Base-by-base conservation (phyloP, 352 stramenopile species). In the Aphanomyces stellatus region DNA sequence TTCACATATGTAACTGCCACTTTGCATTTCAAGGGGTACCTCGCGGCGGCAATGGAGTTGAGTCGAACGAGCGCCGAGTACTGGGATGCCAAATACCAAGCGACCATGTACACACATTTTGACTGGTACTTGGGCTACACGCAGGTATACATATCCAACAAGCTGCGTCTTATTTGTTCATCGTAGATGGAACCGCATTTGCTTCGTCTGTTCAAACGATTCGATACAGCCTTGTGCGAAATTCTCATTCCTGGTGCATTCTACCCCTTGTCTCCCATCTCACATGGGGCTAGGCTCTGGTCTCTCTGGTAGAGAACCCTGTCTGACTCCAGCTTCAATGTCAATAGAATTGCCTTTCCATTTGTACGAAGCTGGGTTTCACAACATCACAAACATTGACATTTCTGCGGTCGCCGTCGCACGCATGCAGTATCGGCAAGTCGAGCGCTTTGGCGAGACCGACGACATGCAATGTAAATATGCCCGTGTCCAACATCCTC, bases 321-420 rank as follows among this genome's bases (percentile, higher is more conserved):
- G 13, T 53, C n/a, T 15, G 5, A 19, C 11, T 13, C 42, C 15
- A 11, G 41, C 0, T 15, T 24, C 1, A 43, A 34, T 19, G 13
- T 42, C 25, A 4, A 37, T 57, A 67, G 60, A 55, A 13, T 25
- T 67, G 40, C 28, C n/a, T 5, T 43, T 60, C 24, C 5, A 60
- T 25, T 41, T 67, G 4, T 57, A 67, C 49, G 22, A 49, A 5
- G 28, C 11, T 5, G 60, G 60, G 7, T 67, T 55, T 42, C 37
- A 60, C 13, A 56, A 67, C 42, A 57, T 67, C 41, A 67, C 60
- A 8, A 67, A 67, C 25, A n/a, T 53, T 25, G 60, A 67, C 34
- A 42, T 37, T 11, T 67, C 60, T 4, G 7, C 43, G 5, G 42
- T 67, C 17, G 60, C 49, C 11, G 40, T 67, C 27, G 37, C 10